phyloP scores from a whole-genome alignment of 2,329 filamentous ascomycete genomes.

The Verticillium klebahnii region DNA sequence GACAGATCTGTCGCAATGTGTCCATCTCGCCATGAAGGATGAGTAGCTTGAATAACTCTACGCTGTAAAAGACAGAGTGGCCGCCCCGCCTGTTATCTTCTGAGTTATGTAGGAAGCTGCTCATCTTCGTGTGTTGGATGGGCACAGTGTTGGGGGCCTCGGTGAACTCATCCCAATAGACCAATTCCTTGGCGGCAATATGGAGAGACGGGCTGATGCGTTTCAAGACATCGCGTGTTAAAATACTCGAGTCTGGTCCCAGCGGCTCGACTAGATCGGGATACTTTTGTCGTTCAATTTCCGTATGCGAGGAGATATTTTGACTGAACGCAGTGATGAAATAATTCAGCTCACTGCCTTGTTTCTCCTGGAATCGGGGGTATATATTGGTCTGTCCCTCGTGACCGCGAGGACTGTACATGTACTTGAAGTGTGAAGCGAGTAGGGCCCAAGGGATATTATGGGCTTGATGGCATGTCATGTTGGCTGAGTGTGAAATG shows the following conservation, averaged over 20 bases:
- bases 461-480: conserved; percentile 13
- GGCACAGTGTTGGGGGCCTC: too few relatives aligned
- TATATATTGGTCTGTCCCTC: conserved; percentile 7
- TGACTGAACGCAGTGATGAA: conserved; percentile 10
- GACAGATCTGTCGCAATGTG: conserved; percentile 13
- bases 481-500: background rate
- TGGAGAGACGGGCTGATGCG: too few relatives aligned
- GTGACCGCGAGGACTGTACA: background rate
- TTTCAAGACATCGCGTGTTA: too few relatives aligned
- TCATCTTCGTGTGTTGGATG: too few relatives aligned
- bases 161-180: too few relatives aligned
- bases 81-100: background rate
- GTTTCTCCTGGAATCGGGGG: conserved; percentile 4
- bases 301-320: background rate
- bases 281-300: background rate
- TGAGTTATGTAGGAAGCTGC: too few relatives aligned
- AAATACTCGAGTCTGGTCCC: background rate
- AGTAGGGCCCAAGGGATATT: conserved; percentile 11
- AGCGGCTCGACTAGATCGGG: background rate
- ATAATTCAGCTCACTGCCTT: conserved; percentile 9
- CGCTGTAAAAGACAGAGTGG: conserved; percentile 9
- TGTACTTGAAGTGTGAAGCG: conserved; percentile 7
- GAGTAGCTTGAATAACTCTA: conserved; percentile 18
- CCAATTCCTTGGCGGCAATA: too few relatives aligned
- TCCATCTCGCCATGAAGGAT: conserved; percentile 19